Base-by-base conservation (phyloP, 1,284 basidiomycete species). In the Leccinum fuscescens region DNA sequence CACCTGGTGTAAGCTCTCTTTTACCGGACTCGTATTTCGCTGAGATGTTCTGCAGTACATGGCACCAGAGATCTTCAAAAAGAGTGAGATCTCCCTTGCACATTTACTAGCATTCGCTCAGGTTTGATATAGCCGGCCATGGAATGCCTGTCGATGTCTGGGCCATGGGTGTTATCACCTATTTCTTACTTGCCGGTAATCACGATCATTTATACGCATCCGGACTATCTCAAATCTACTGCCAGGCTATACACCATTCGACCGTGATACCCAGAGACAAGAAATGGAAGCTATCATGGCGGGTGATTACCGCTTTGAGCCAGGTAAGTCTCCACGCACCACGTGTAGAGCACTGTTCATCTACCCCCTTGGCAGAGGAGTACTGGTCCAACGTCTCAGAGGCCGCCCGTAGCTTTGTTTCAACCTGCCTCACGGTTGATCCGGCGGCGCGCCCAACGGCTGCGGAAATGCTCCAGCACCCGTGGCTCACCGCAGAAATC, bases 61-160 rank as follows among this genome's bases (percentile, higher is more conserved):
- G 96, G 95, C 96, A 0, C 96, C 96, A 0, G 96, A 98, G 76
- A 98, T 99, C 68, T 99, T 99, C 83, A 90, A 90, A 74, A 96
- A 96, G 77, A 86, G 90, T 92, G 64, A 53, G 85, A 76, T 5
- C 42, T 44, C 54, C 14, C 20, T 65, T 12, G 52, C 11, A 17
- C 35, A 58, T 31, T 55, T 1, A 24, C 11, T 8, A 6, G 42
- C 42, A 53, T 44, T 50, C 22, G 56, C 59, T 59, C 55, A 57
- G 3, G n/a, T 17, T 49, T 54, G 14, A 51, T 48, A 8, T 53
- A 92, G 90, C 87, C 56, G 96, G 96, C 0, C 96, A 99, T 70
- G 89, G 93, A 48, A 97, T 94, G 77, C 95, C 96, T 1, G 96
- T 98, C 27, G 96, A 98, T 72, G 82, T 98, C 64, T 98, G 94